Percentiles rank a stretch among this genome's conserved stretches.
Conservation (phyloP, 2,329 filamentous ascomycete species). For the Chalara sp. region DNA sequence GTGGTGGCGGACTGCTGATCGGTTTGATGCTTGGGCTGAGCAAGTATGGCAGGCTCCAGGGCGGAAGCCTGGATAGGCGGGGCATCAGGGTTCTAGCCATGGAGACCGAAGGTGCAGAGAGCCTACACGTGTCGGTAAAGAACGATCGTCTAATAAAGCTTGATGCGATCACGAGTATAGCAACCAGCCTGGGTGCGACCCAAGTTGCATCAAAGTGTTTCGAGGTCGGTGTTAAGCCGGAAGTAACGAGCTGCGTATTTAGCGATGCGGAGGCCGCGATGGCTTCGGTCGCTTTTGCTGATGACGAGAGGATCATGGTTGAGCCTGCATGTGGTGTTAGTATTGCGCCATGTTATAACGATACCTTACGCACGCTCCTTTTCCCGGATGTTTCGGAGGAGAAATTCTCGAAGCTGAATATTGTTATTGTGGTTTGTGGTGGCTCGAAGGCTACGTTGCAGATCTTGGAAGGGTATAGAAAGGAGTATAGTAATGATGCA, state of each 20-base stretch:
- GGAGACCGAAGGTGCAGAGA: constrained; percentile 70
- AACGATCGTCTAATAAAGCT: constrained; percentile 54
- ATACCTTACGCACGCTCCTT: constrained; percentile 37
- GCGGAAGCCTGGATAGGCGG: constrained; percentile 1
- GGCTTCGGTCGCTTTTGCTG: constrained; percentile 68
- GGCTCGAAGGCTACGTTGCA: constrained; percentile 60
- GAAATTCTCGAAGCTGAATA: constrained; percentile 58
- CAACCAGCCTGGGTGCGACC: constrained; percentile 66
- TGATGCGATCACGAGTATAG: constrained; percentile 66
- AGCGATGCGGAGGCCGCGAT: constrained; percentile 73
- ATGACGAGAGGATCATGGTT: constrained; percentile 75
- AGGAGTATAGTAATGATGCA: constrained; percentile 28
- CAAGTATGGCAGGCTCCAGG: constrained; percentile 15
- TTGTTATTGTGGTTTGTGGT: constrained; percentile 83
- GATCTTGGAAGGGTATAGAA: constrained; percentile 51
- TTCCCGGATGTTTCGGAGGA: constrained; percentile 49
- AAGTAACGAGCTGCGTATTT: constrained; percentile 56
- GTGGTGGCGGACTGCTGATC: constrained; percentile 73
- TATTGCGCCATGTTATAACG: constrained; percentile 61
- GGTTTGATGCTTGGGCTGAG: constrained; percentile 60
- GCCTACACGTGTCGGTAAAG: constrained; percentile 54
- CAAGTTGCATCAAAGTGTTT: constrained; percentile 64
- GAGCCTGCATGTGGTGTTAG: constrained; percentile 83
- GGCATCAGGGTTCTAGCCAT: constrained; percentile 56
- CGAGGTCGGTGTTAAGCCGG: constrained; percentile 48